Evolutionary conservation across 2,329 filamentous ascomycete genomes (phyloP), one percentile per base, ranked within the genome.

Genomic region (Alternaria gansuensis): DNA sequence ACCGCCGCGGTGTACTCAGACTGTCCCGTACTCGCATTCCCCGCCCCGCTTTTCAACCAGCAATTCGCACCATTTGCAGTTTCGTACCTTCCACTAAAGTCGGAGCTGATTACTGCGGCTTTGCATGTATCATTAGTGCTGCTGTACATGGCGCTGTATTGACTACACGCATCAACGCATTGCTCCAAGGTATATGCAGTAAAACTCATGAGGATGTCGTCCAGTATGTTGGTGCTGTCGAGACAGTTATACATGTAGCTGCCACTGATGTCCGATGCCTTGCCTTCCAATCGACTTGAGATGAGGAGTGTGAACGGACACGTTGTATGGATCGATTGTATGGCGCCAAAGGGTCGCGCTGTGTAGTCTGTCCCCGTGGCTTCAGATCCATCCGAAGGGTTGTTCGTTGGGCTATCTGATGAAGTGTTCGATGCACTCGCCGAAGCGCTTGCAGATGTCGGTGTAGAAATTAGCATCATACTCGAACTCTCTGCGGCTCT

Each of bases 81-180:
- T n/a, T 52, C 34, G 24, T 60, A 57, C 3, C 14, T 36, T 17
- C 28, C 1, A 1, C 40, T 23, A 41, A 60, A 52, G 23, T 60
- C 34, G 0, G 36, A 48, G 24, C 26, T 52, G 6, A 53, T 57
- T 3, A 60, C 57, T 1, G 37, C 43, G 21, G 52, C 53, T 6
- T 52, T 46, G 10, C 48, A 60, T 2, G 29, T 52, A 26, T n/a
- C 17, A 10, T 48, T 53, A 11, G 7, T 39, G 29, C n/a, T 29
- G 11, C 17, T 39, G 37, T 26, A 8, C 26, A 57, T 56, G 8
- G 40, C 39, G 23, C 41, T 59, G 41, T 57, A 59, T 21, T 59
- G 57, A 51, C 52, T 59, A 14, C 52, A 59, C 4, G 57, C 40
- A 6, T 59, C 52, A 23, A 56, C 41, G 33, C 57, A 59, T 41